Evolutionary conservation across 352 stramenopile genomes (phyloP).

Genomic region (Globisporangium orthogonon): DNA sequence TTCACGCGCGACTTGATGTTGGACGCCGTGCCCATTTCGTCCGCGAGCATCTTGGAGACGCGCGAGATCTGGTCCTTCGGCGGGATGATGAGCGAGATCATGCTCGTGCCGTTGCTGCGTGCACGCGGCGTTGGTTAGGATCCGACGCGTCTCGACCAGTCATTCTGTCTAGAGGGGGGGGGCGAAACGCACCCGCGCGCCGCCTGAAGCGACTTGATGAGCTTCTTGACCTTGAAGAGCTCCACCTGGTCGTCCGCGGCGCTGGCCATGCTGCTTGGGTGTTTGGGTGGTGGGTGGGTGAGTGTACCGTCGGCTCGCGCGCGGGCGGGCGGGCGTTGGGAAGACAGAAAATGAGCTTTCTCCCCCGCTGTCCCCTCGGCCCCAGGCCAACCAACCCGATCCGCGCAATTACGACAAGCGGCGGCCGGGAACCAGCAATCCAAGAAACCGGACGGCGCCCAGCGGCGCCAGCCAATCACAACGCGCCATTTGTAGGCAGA

Average conservation of each 20-base stretch:
- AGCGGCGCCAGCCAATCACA: background rate
- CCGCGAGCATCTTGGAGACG: constrained; percentile 97
- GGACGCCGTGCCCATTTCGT: constrained; percentile 99
- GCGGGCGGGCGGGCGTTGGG: too few relatives aligned
- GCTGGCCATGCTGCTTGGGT: constrained; percentile 14
- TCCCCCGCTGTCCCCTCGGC: background rate
- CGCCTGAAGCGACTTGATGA: constrained; percentile 97
- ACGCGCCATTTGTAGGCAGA: background rate
- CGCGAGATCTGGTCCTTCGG: constrained; percentile 98
- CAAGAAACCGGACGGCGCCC: background rate
- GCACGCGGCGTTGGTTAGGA: too few relatives aligned
- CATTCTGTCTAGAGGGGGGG: too few relatives aligned
- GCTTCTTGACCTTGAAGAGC: constrained; percentile 99
- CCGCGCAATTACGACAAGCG: too few relatives aligned
- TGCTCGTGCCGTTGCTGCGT: constrained; percentile 96
- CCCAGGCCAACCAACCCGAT: too few relatives aligned
- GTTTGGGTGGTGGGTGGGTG: background rate
- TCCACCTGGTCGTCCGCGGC: constrained; percentile 93
- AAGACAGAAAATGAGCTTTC: background rate
- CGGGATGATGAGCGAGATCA: constrained; percentile 99
- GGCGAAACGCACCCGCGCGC: constrained; percentile 72
- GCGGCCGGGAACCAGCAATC: background rate
- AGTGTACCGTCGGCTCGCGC: too few relatives aligned
- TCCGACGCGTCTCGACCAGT: too few relatives aligned
- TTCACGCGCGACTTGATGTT: constrained; percentile 99